Evolutionary conservation across 179 eudicot species (phyloP).

Genomic region (Drosera spatulata): DNA sequence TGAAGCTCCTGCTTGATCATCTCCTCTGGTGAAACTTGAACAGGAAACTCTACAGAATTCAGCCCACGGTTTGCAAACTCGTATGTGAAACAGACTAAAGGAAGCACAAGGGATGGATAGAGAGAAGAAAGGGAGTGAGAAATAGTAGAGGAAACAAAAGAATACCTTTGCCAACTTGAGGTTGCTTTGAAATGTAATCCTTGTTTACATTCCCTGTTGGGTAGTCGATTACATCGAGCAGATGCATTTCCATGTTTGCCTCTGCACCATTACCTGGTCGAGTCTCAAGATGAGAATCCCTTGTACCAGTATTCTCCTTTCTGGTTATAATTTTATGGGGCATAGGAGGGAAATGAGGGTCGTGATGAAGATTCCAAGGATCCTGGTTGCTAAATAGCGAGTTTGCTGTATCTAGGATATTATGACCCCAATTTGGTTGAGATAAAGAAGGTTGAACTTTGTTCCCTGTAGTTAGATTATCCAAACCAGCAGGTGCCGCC

Average conservation of each 20-base stretch:
- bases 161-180: conserved; percentile 43
- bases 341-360: conserved; percentile 63
- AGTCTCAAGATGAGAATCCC: conserved; percentile 31
- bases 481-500: conserved; percentile 19
- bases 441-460: neutral
- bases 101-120: neutral
- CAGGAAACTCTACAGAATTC: conserved; percentile 2
- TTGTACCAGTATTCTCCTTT: conserved; percentile 31
- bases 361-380: conserved; percentile 71
- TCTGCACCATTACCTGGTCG: conserved; percentile 29
- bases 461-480: conserved; percentile 13
- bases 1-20: conserved; percentile 79
- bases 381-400: conserved; percentile 75
- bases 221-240: conserved; percentile 28
- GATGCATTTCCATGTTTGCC: conserved; percentile 18
- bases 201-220: conserved; percentile 13
- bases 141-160: neutral
- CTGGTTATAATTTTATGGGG: conserved; percentile 43
- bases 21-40: conserved; percentile 71
- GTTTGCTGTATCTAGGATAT: neutral
- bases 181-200: conserved; percentile 28
- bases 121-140: neutral
- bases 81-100: neutral
- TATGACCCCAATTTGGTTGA: conserved; percentile 17
- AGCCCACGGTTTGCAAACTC: neutral